Base-by-base conservation (phyloP, 164 flowering plant genomes). In the Vitis labrusca region DNA sequence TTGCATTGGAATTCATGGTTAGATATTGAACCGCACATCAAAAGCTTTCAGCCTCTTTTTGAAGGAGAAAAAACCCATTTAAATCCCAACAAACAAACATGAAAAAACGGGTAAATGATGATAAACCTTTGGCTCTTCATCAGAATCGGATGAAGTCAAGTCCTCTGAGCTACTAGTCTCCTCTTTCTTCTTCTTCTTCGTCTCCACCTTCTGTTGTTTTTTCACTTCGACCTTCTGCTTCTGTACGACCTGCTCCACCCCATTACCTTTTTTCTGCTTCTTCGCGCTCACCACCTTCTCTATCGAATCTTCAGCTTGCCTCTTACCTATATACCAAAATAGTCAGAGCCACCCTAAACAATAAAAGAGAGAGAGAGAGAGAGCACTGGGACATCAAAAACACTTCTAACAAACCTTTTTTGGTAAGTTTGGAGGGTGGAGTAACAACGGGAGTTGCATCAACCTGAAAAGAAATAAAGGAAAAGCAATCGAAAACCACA, bases 191-290 rank as follows among this genome's bases (percentile, higher is more conserved):
- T 71, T 74, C 62, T 71, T 80, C 57, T 73, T 73, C 1, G 68
- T 77, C 72, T 74, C 44, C 44, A 37, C 44, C 44, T 37, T 37
- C 44, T 37, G 44, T 6, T 37, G 44, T 6, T 37, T 37, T 37
- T 37, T 80, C 3, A 44, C 50, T 58, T 75, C 78, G 44, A n/a
- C 61, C 50, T 76, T 74, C 71, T 70, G 71, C 76, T 82, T 82
- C 68, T 66, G 61, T 51, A 65, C 52, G 50, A 72, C 76, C 49
- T 76, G 82, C 52, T 76, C 73, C 16, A 75, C 74, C 6, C 66
- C 75, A 1, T 63, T 80, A 27, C 64, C 63, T 58, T 8, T 62
- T 81, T 90, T 91, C 76, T 83, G 87, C 80, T 88, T 91, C 82
- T 91, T 91, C 0, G 73, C 73, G 70, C 59, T 77, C 49, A 60